A percentile compares a stretch with the other conserved stretches of the same genome.
Evolutionary conservation across 495 filamentous ascomycete genomes (phyloP).

Genomic region (Copromyces sp.): DNA sequence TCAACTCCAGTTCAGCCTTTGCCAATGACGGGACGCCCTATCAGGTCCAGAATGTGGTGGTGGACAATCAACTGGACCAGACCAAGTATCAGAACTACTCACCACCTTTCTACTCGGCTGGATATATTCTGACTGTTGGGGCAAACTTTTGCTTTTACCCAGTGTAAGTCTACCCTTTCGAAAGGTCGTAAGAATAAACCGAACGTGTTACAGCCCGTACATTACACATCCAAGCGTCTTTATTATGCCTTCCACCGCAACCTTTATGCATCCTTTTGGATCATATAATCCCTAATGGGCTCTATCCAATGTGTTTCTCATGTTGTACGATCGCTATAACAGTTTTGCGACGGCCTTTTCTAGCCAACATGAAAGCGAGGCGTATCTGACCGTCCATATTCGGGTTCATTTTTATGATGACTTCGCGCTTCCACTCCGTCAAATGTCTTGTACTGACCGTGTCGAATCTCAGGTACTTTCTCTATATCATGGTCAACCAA

Average conservation of each 20-base stretch:
- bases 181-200: too few species aligned
- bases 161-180: constrained; percentile 9
- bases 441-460: neutral
- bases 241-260: too few species aligned
- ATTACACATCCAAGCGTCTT: too few species aligned
- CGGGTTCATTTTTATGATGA: too few species aligned
- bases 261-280: too few species aligned
- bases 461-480: constrained; percentile 24
- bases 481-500: constrained; percentile 47
- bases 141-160: constrained; percentile 50
- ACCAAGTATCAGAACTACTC: constrained; percentile 45
- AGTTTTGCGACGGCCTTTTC: too few species aligned
- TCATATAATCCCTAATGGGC: too few species aligned
- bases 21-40: constrained; percentile 45
- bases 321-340: too few species aligned
- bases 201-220: too few species aligned
- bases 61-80: constrained; percentile 39
- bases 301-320: too few species aligned
- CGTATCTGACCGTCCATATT: too few species aligned
- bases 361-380: too few species aligned
- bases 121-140: constrained; percentile 47
- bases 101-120: constrained; percentile 50
- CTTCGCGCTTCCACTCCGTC: neutral
- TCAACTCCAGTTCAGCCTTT: constrained; percentile 36
- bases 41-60: constrained; percentile 42